These are phyloP conservation scores for Skeletonema grethae DNA, from an alignment of 108 stramenopile genomes.

Conservation along the genomic window DNA sequence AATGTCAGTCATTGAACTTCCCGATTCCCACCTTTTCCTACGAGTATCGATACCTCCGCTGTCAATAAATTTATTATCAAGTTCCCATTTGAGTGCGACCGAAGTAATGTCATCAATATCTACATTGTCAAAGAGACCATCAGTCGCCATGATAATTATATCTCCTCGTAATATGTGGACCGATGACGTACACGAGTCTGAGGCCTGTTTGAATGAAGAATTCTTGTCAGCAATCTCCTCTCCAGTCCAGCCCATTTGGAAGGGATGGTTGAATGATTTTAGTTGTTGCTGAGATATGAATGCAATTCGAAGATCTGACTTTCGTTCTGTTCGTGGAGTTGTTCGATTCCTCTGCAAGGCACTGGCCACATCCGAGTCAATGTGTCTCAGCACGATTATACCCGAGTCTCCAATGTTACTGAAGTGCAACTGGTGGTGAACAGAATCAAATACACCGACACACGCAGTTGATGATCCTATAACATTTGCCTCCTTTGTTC, in stretches of 20 bases:
- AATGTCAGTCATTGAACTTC: constrained; percentile 58
- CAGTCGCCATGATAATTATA: constrained; percentile 94
- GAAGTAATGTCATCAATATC: constrained; percentile 91
- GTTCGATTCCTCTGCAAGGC: constrained; percentile 77
- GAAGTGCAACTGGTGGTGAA: constrained; percentile 92
- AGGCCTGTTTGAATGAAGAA: constrained; percentile 81
- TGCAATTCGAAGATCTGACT: constrained; percentile 86
- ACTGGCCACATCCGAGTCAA: constrained; percentile 92
- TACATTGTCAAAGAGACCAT: constrained; percentile 97
- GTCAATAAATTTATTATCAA: constrained; percentile 76
- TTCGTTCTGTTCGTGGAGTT: constrained; percentile 72
- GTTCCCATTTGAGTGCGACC: constrained; percentile 90
- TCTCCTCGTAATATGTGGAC: constrained; percentile 93
- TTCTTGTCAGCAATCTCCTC: constrained; percentile 64
- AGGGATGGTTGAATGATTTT: constrained; percentile 95
- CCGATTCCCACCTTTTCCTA: constrained; percentile 74
- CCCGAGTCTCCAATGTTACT: constrained; percentile 96
- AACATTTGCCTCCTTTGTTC: constrained; percentile 79
- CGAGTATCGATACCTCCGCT: constrained; percentile 67
- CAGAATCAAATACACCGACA: constrained; percentile 88
- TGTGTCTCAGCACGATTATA: constrained; percentile 92
- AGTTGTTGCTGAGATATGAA: constrained; percentile 96
- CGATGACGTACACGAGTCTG: constrained; percentile 88
- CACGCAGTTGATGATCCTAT: constrained; percentile 92
- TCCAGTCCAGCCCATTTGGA: constrained; percentile 93